Evolutionary conservation across 768 basidiomycete genomes (phyloP).

Genomic region (Phanerochaete sordida): DNA sequence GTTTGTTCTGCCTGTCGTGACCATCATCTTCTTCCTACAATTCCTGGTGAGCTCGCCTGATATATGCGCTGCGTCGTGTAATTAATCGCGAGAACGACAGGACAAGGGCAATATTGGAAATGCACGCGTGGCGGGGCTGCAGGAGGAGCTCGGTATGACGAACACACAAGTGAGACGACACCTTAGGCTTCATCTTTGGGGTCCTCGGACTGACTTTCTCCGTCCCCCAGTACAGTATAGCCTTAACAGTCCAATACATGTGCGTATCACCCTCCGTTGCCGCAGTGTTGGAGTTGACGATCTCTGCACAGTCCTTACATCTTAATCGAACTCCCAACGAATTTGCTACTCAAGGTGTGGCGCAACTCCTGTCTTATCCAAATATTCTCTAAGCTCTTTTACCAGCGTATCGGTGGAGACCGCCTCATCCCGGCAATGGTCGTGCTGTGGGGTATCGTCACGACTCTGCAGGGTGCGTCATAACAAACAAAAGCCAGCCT

Average conservation of each 20-base stretch:
- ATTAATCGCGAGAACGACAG: neutral
- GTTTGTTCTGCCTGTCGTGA: conserved; percentile 4
- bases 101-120: conserved; percentile 11
- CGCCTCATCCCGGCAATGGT: conserved; percentile 58
- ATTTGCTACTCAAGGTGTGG: conserved; percentile 47
- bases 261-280: conserved; percentile 15
- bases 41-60: neutral
- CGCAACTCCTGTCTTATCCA: neutral
- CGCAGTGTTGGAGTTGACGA: too few species aligned
- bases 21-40: conserved; percentile 4
- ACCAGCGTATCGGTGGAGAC: conserved; percentile 49
- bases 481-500: neutral
- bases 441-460: conserved; percentile 58
- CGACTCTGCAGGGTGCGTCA: conserved; percentile 49
- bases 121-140: conserved; percentile 11
- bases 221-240: conserved; percentile 39
- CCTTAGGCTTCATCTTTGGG: neutral
- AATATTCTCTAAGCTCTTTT: neutral
- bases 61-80: neutral
- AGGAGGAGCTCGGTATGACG: conserved; percentile 7
- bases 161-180: conserved; percentile 4
- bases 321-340: conserved; percentile 56
- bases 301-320: conserved; percentile 45
- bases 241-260: conserved; percentile 43
- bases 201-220: conserved; percentile 12